Conservation (phyloP, 2,329 filamentous ascomycete genomes). For the Geosmithia putterillii region DNA sequence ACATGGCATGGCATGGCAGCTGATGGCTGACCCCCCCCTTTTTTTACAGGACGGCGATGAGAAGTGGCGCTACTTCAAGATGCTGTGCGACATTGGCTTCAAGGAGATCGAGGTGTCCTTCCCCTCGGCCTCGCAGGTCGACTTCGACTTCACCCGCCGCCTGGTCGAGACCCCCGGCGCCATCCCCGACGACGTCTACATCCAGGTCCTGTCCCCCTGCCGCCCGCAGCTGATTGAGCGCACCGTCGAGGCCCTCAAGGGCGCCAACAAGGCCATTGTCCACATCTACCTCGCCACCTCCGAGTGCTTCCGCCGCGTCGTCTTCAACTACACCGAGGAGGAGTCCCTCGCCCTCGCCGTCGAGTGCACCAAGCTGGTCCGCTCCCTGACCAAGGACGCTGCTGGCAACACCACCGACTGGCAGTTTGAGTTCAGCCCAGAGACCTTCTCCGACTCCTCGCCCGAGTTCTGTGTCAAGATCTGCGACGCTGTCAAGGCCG, state of each 20-base stretch:
- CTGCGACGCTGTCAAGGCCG: constrained; percentile 86
- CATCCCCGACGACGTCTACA: constrained; percentile 77
- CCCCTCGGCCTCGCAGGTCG: constrained; percentile 85
- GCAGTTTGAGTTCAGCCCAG: constrained; percentile 75
- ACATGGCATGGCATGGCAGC: too few species aligned
- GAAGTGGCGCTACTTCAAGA: constrained; percentile 91
- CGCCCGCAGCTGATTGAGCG: constrained; percentile 80
- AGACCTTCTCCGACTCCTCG: constrained; percentile 82
- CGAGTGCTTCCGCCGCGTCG: constrained; percentile 84
- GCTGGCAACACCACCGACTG: constrained; percentile 49
- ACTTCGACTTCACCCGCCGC: constrained; percentile 87
- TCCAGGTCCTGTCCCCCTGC: constrained; percentile 88
- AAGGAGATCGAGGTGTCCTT: constrained; percentile 98
- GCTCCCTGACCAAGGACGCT: constrained; percentile 79
- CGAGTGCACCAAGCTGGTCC: constrained; percentile 73
- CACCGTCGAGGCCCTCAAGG: constrained; percentile 79
- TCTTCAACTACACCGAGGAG: constrained; percentile 79
- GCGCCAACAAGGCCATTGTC: constrained; percentile 85
- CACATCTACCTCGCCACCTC: constrained; percentile 95
- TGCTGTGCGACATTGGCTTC: constrained; percentile 84
- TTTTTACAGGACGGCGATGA: constrained; percentile 70
- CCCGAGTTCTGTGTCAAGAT: constrained; percentile 73
- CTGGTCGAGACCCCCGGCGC: constrained; percentile 75
- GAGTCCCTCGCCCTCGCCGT: constrained; percentile 73
- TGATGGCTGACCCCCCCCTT: not conserved